Evolutionary conservation across 345 rosid genomes (phyloP), one percentile per base, ranked within the genome.

Genomic region (Lagerstroemia speciosa): DNA sequence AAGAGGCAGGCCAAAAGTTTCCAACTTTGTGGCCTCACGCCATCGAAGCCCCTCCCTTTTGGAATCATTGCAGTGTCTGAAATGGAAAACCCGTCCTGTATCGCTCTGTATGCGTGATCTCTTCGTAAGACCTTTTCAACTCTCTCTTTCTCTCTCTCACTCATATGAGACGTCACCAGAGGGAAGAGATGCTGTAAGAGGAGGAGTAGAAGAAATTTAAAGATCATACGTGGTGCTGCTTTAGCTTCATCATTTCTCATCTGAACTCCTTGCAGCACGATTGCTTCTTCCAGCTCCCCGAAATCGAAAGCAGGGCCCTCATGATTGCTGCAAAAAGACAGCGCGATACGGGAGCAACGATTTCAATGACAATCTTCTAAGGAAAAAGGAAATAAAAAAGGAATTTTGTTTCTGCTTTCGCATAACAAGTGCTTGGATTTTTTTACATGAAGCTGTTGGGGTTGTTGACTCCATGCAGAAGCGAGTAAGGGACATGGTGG

Each of bases 251-350:
- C 96, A 80, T 86, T 85, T 67, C 93, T 81, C 69, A 82, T 78
- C 86, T 83, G 81, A 52, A 83, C 85, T 76, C 97, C 99, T 82
- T 88, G 90, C 79, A 94, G 79, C 70, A 86, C 90, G 63, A 93
- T 91, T 76, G 99, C 99, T 81, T 91, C 99, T 81, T 94, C 98
- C 46, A 94, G 90, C 88, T 89, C 97, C 65, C 99, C 99, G 65
- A 91, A 94, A 81, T 89, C 96, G 77, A 94, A 94, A 52, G 92
- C 76, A 69, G 98, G 73, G 71, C 89, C 92, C 78, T 80, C 88
- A 78, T 91, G 97, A 73, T 84, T 84, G 14, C 97, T 91, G 85
- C 61, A 65, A 41, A 24, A 6, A 41, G 14, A 41, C 46, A 41
- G 46, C 9, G 46, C 46, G 14, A 41, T 41, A 2, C 46, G 14